phyloP scores from a whole-genome alignment of 2,329 filamentous ascomycete genomes.

The Trichoderma sp. region DNA sequence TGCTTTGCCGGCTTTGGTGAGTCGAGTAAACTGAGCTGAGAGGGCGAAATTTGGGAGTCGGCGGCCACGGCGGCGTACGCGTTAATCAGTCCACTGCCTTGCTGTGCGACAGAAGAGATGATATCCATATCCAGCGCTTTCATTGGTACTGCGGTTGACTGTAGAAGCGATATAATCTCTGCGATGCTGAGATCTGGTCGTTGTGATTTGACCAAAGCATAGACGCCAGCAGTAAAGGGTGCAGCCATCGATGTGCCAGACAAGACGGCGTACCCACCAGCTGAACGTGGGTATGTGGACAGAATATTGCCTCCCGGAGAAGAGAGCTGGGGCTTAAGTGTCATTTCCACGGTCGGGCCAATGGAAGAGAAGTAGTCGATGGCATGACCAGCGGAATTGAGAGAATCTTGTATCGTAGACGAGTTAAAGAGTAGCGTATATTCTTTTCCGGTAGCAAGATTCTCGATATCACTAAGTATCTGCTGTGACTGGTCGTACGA shows the following conservation, averaged over 20 bases:
- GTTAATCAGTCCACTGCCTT: not conserved
- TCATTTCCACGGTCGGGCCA: constrained; percentile 31
- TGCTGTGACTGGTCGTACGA: not conserved
- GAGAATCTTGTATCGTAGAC: not conserved
- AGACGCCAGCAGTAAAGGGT: constrained; percentile 53
- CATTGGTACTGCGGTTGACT: constrained; percentile 47
- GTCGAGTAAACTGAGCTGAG: not conserved
- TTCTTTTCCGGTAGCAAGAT: not conserved
- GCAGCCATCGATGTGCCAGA: constrained; percentile 62
- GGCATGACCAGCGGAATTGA: not conserved
- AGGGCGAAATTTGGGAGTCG: not conserved
- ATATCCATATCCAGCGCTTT: not conserved
- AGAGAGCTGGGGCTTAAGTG: constrained; percentile 54
- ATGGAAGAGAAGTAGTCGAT: not conserved
- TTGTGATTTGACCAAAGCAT: constrained; percentile 53
- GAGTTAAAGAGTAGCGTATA: not conserved
- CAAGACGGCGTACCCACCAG: constrained; percentile 50
- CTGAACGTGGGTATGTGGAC: constrained; percentile 50
- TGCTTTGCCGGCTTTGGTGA: not conserved
- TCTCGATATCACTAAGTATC: not conserved
- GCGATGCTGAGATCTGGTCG: constrained; percentile 46
- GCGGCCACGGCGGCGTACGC: not conserved
- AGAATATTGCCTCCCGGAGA: constrained; percentile 51
- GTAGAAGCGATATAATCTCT: constrained; percentile 48
- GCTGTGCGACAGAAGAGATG: not conserved